Evolutionary conservation across 257 asterid genomes (phyloP), one percentile per base, ranked within the genome.

Genomic region (Gentiana dahurica): DNA sequence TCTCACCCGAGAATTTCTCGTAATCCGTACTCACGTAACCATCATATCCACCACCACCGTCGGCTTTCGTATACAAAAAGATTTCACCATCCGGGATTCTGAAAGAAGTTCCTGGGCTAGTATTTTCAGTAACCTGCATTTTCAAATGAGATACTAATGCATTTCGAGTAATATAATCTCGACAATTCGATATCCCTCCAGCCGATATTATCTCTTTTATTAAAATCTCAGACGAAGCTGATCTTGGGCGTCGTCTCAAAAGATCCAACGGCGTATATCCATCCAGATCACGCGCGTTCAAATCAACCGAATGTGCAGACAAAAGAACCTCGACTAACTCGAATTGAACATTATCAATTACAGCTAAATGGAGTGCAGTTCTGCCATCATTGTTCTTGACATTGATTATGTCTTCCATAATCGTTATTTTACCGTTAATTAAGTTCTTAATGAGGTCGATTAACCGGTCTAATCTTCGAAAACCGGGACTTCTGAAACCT

Each of bases 61-160:
- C 61, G 2, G 59, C 65, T 11, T 73, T 79, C 0, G 86, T 43
- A 43, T 79, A 68, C 56, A 80, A 54, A 54, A 91, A 68, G 59
- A 91, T 84, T 67, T 91, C 94, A 1, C 81, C 71, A 59, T 91
- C 96, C 0, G 88, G 90, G 65, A 79, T 78, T 64, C 79, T 60
- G 68, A 87, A 91, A 13, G 87, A 83, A 13, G 97, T 77, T 4
- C 98, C 98, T 0, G 97, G 98, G 52, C 95, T 85, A 48, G 78
- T 71, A 24, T 24, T 24, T 9, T 75, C 83, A 43, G 76, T 77
- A 3, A 89, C 89, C 37, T 68, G 89, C 75, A 70, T 73, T 53
- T 76, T 85, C 67, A 77, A 58, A 58, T 72, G 81, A n/a, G 96
- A 82, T 49, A 72, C 87, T 1, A 80, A 66, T 7, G 76, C 77